Evolutionary conservation across 1,284 basidiomycete genomes (phyloP).

Genomic region (Gymnopus androsaceus): DNA sequence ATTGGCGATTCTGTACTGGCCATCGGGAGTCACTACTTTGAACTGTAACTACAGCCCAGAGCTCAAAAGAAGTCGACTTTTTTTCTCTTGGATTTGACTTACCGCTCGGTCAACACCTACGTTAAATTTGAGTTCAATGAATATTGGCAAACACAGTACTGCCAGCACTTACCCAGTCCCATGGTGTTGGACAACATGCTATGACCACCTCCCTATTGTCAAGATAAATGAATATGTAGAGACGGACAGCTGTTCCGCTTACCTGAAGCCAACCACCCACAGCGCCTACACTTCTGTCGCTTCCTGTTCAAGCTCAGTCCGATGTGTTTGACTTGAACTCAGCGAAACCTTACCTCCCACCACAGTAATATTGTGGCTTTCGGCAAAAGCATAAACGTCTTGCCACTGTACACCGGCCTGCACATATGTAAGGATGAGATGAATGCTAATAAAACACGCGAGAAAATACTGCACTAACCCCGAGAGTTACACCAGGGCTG

Average conservation of each 20-base stretch:
- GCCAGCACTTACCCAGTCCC: slow-evolving; percentile 29
- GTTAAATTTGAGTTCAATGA: neutral
- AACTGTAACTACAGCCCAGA: slow-evolving; percentile 35
- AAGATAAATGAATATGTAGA: neutral
- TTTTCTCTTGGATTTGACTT: slow-evolving; percentile 12
- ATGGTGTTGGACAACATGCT: slow-evolving; percentile 38
- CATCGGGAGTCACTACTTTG: slow-evolving; percentile 45
- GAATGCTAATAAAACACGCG: neutral
- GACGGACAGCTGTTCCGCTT: slow-evolving; percentile 4
- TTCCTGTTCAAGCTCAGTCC: slow-evolving; percentile 28
- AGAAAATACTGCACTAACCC: slow-evolving; percentile 26
- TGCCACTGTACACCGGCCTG: slow-evolving; percentile 45
- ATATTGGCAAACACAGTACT: neutral
- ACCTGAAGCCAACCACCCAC: slow-evolving; percentile 33
- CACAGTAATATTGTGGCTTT: slow-evolving; percentile 40
- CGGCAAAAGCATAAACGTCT: slow-evolving; percentile 42
- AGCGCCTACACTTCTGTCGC: slow-evolving; percentile 30
- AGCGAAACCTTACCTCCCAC: slow-evolving; percentile 32
- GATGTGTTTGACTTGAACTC: neutral
- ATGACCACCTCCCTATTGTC: slow-evolving; percentile 50
- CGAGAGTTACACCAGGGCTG: slow-evolving; percentile 34
- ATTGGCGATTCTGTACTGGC: slow-evolving; percentile 36
- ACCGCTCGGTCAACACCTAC: slow-evolving; percentile 42
- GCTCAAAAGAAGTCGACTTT: neutral
- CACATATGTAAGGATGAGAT: neutral